Evolutionary conservation across 257 asterid genomes (phyloP), one percentile per base, ranked within the genome.

Genomic region (Nicotiana benthamiana): DNA sequence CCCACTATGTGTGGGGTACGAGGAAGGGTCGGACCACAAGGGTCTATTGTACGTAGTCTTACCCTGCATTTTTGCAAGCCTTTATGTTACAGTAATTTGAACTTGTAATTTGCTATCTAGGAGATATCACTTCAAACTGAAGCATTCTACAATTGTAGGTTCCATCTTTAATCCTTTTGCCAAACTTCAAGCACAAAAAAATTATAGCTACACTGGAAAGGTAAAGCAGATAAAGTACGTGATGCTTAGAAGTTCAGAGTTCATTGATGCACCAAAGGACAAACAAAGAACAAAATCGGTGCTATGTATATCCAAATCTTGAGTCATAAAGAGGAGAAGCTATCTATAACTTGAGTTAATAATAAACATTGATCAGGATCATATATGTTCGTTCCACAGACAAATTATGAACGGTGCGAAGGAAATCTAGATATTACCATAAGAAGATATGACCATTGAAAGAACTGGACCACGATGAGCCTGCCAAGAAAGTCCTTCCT

Each of bases 401-500:
- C 40, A 16, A 6, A 62, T 15, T 34, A 68, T 13, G 57, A 77
- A 77, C 34, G 8, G 5, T 32, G 6, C 12, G 13, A 72, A 30
- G 63, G 62, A 28, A 82, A 82, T 56, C 26, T 57, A 67, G 12
- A 36, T 46, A 43, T 89, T 90, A 95, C 99, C 99, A 83, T 92
- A 92, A 79, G 94, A 84, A 82, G 98, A 94, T 80, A 91, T 86
- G 46, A 83, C 90, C 90, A 96, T 86, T n/a, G 92, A 86, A 74
- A 94, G 93, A 81, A 92, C 91, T 1, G 96, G 90, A 27, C 92
- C 95, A 2, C 94, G 92, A 72, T 96, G 98, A 63, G 98, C 99
- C 88, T 92, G 98, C 98, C 98, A 96, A 32, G 89, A 88, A 80
- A 94, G 96, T 81, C 96, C 90, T 83, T 96, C 99, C 85, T 87